phyloP scores from a whole-genome alignment of 2,329 filamentous ascomycete species.

The Epichloe gansuensis region DNA sequence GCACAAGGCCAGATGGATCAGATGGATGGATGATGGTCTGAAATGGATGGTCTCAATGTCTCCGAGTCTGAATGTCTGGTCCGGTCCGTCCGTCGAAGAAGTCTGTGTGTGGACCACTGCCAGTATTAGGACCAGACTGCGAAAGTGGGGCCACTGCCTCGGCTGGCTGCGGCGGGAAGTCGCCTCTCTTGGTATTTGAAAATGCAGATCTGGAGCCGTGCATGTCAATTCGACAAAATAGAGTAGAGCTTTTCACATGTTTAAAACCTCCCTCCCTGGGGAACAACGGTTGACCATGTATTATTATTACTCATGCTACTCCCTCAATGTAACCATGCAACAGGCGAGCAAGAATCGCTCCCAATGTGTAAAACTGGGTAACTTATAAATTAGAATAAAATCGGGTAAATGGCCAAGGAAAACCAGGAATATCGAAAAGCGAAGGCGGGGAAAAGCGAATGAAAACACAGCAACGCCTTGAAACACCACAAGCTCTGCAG shows the following conservation, averaged over 20 bases:
- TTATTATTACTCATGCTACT: background rate
- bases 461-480: conserved; percentile 1
- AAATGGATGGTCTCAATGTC: no score
- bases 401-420: background rate
- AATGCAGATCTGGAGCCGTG: conserved; percentile 8
- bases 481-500: conserved; percentile 7
- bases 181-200: no score
- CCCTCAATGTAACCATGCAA: background rate
- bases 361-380: background rate
- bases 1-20: no score
- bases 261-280: no score
- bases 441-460: background rate
- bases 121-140: no score
- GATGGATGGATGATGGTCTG: no score
- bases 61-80: no score
- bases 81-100: no score
- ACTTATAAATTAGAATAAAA: background rate
- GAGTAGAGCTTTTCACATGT: background rate
- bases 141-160: no score
- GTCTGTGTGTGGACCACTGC: no score
- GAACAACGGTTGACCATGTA: background rate
- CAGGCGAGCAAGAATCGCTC: background rate
- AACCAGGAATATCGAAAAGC: background rate
- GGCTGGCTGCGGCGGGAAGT: no score
- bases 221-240: conserved; percentile 16